These are phyloP conservation scores for Pichia thaimueangensis DNA, from an alignment of 805 yeast species.

Conservation along the genomic window DNA sequence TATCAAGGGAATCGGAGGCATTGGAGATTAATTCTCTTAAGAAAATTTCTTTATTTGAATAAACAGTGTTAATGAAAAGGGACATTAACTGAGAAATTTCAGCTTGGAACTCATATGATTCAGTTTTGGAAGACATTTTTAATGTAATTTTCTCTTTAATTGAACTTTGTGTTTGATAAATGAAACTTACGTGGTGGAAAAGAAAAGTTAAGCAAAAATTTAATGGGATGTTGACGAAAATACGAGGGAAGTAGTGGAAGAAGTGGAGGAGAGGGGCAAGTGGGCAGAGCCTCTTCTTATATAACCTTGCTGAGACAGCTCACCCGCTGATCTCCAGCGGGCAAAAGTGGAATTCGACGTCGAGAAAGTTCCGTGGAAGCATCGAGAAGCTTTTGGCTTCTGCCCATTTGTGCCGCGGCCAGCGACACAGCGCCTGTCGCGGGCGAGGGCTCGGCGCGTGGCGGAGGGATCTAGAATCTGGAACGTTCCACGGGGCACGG, in stretches of 20 bases:
- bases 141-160: not conserved
- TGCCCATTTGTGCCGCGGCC: no score
- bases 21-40: slow-evolving; percentile 97
- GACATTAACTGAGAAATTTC: slow-evolving; percentile 99
- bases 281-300: not conserved
- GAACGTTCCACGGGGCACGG: no score
- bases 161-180: not conserved
- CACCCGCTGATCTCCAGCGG: no score
- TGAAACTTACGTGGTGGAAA: not conserved
- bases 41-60: slow-evolving; percentile 98
- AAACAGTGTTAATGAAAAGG: slow-evolving; percentile 98
- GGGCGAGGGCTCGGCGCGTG: not conserved
- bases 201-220: not conserved
- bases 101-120: slow-evolving; percentile 97
- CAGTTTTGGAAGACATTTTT: slow-evolving; percentile 41
- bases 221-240: no score
- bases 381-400: not conserved
- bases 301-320: no score
- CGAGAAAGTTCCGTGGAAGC: not conserved
- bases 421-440: no score
- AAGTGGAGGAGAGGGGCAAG: not conserved
- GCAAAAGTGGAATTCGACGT: no score
- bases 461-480: no score
- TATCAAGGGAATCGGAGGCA: slow-evolving; percentile 98
- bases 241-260: not conserved